Evolutionary conservation across 768 basidiomycete species (phyloP).

Genomic region (Peribolospora kevripleyi): DNA sequence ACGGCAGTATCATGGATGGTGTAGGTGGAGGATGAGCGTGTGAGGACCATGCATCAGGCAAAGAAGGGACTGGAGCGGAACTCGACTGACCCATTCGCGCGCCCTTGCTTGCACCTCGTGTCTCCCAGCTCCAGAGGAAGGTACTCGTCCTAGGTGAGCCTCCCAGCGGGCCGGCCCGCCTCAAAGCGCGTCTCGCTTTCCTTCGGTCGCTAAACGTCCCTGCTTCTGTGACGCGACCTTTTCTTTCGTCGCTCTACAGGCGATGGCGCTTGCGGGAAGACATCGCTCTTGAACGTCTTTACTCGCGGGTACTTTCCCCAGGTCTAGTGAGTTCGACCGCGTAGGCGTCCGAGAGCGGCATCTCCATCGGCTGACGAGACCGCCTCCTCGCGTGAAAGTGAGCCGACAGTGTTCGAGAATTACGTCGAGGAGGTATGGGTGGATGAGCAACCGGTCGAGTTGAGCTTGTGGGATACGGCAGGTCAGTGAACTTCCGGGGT

Average conservation of each 20-base stretch:
- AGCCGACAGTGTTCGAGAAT: slow-evolving; percentile 92
- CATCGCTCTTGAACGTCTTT: slow-evolving; percentile 44
- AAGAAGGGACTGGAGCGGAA: too few relatives aligned
- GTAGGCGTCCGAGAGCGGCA: neutral
- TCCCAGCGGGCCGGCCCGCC: too few relatives aligned
- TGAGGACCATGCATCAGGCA: too few relatives aligned
- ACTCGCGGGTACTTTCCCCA: slow-evolving; percentile 81
- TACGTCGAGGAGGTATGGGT: slow-evolving; percentile 34
- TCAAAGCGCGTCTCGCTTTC: too few relatives aligned
- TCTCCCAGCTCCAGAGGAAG: too few relatives aligned
- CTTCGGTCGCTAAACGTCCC: too few relatives aligned
- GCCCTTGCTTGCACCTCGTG: too few relatives aligned
- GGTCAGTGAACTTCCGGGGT: slow-evolving; percentile 29
- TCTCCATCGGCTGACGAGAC: slow-evolving; percentile 5
- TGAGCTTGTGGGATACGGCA: slow-evolving; percentile 93
- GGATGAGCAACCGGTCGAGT: slow-evolving; percentile 59
- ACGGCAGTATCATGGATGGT: too few relatives aligned
- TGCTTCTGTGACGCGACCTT: too few relatives aligned
- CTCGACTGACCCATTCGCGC: too few relatives aligned
- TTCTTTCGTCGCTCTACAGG: slow-evolving; percentile 21
- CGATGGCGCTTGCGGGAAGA: slow-evolving; percentile 71
- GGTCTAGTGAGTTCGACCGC: slow-evolving; percentile 44
- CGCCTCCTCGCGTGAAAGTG: slow-evolving; percentile 24
- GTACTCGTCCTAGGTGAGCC: too few relatives aligned
- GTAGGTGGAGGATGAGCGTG: too few relatives aligned